These are phyloP conservation scores for Colletotrichum cereale DNA, from an alignment of 2,329 filamentous ascomycete genomes.

Conservation along the genomic window DNA sequence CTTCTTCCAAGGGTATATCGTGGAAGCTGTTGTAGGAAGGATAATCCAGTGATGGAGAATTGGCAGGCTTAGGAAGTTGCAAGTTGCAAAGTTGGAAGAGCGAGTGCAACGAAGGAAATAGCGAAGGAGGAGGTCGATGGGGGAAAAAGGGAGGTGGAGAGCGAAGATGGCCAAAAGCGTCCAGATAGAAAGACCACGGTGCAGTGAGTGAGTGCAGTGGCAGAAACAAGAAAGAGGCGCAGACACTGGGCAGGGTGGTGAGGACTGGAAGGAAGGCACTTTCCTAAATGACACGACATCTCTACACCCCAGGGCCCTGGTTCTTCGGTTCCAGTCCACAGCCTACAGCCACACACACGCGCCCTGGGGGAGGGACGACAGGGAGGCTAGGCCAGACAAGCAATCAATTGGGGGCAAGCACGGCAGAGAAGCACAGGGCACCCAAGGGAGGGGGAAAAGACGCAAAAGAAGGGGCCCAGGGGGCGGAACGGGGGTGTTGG, in stretches of 20 bases:
- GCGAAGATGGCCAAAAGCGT: slow-evolving; percentile 2
- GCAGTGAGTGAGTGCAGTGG: too few species aligned
- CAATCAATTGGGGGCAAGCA: slow-evolving; percentile 33
- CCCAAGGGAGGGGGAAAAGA: neutral
- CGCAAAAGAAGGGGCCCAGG: neutral
- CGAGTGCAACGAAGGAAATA: slow-evolving; percentile 32
- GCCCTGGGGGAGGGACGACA: neutral
- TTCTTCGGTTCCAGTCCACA: neutral
- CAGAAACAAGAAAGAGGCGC: neutral
- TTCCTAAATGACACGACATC: slow-evolving; percentile 38
- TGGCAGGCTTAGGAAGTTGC: slow-evolving; percentile 20
- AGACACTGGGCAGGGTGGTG: slow-evolving; percentile 15
- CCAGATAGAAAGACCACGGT: too few species aligned
- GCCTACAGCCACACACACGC: neutral
- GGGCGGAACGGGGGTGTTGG: slow-evolving; percentile 2
- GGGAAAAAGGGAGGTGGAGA: slow-evolving; percentile 11
- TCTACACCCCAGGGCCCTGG: slow-evolving; percentile 1
- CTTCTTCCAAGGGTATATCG: slow-evolving; percentile 14
- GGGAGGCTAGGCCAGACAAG: slow-evolving; percentile 4
- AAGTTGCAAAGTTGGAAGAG: slow-evolving; percentile 25
- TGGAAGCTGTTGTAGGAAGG: slow-evolving; percentile 12
- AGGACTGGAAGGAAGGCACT: slow-evolving; percentile 1
- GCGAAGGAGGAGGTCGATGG: slow-evolving; percentile 12
- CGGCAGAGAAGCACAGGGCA: slow-evolving; percentile 25
- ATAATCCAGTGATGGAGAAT: slow-evolving; percentile 8